Conservation (phyloP, 345 rosid species). For the Eucalyptus viminalis region DNA sequence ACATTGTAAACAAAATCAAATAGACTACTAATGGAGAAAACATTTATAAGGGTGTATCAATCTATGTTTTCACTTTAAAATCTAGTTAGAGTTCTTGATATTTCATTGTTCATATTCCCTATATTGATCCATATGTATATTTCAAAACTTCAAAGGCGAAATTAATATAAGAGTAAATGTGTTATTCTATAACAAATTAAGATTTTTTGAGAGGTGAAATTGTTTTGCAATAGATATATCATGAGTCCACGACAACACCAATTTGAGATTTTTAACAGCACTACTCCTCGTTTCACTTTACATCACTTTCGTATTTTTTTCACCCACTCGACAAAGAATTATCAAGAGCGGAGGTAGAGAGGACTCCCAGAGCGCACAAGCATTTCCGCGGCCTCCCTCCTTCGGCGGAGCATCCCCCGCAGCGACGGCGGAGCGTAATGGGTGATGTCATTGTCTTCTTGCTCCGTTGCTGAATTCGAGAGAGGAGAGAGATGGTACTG, state of each 20-base stretch:
- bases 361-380: no score
- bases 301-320: neutral
- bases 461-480: neutral
- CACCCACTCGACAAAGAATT: neutral
- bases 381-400: no score
- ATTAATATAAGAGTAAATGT: neutral
- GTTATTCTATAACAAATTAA: neutral
- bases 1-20: neutral
- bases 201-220: neutral
- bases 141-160: neutral
- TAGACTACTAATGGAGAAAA: neutral
- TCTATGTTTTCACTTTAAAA: neutral
- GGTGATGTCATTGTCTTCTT: neutral
- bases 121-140: neutral
- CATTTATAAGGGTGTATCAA: neutral
- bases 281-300: neutral
- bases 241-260: neutral
- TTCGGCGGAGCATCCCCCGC: no score
- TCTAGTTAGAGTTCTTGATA: neutral
- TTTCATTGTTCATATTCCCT: neutral
- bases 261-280: neutral
- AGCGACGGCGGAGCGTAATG: no score
- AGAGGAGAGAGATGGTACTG: conserved; percentile 22
- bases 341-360: no score
- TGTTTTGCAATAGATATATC: neutral